Evolutionary conservation across 768 basidiomycete species (phyloP), one percentile per base, ranked within the genome.

Genomic region (Infundibulicybe gibba): DNA sequence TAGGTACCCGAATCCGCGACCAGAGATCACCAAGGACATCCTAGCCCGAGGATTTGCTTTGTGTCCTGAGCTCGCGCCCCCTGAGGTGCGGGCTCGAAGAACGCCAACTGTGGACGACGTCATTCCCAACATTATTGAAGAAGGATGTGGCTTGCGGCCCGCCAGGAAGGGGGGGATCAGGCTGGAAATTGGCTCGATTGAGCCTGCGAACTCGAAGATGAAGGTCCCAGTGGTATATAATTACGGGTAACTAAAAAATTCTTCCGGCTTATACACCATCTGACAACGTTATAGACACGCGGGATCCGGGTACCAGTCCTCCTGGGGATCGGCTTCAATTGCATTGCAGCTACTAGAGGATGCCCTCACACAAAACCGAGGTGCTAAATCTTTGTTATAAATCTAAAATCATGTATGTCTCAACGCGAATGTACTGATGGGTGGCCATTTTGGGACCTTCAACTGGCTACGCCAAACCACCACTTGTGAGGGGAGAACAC

Each of bases 301-400:
- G 3, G 80, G 83, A 6, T 74, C 71, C 50, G 84, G 83, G 1
- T 87, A 75, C 51, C 77, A 81, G 49, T 72, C 78, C 2, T 83
- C 81, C 0, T 86, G 82, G 83, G 83, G 81, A 1, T 80, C 75
- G 2, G 84, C 85, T 6, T 65, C 64, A 3, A 64, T 71, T 10
- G 80, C 74, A 0, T 50, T 81, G 13, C 60, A 62, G 19, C 54
- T 85, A 4, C 58, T 84, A 47, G 71, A 80, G 45, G 59, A 59
- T 14, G 71, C 69, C 9, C 52, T 80, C 30, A 44, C 50, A 14
- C 39, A 56, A 25, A 25, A 25, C 8, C 4, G 25, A 8, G 25
- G 25, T 25, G 25, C 8, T 8, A 25, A 25, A 25, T 25, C 25
- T 44, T 8, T 30, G 9, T 47, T 44, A 14, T 17, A n/a, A 21